Percentiles rank a stretch among this genome's conserved stretches.
Evolutionary conservation across 2,329 filamentous ascomycete genomes (phyloP).

Genomic region (Furcasterigmium sp.): DNA sequence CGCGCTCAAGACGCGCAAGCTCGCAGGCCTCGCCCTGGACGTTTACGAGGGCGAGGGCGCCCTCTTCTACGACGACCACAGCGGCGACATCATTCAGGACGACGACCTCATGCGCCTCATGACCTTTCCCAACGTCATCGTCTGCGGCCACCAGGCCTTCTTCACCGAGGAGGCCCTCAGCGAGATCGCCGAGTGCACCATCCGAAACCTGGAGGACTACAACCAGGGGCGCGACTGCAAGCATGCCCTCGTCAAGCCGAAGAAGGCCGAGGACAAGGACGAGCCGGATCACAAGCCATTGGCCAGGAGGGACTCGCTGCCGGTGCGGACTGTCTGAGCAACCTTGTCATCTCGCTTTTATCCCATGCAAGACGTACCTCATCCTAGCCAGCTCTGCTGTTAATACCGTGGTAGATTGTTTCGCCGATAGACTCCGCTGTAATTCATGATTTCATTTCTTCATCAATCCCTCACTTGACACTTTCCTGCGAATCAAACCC

Average conservation of each 20-base stretch:
- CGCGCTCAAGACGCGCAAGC: conserved; percentile 53
- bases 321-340: conserved; percentile 24
- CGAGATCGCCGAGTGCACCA: conserved; percentile 57
- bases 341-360: too few species aligned
- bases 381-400: too few species aligned
- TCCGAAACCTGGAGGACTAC: conserved; percentile 50
- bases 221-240: conserved; percentile 24
- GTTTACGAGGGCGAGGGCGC: conserved; percentile 63
- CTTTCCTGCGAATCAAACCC: too few species aligned
- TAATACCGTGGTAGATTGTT: too few species aligned
- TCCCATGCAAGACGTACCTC: too few species aligned
- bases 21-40: conserved; percentile 60
- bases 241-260: conserved; percentile 27
- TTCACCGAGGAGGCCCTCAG: conserved; percentile 61
- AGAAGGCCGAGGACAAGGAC: neutral
- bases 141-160: conserved; percentile 66
- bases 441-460: too few species aligned
- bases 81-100: conserved; percentile 59
- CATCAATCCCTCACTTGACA: too few species aligned
- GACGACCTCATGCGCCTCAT: conserved; percentile 61
- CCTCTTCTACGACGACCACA: conserved; percentile 63
- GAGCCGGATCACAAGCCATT: neutral
- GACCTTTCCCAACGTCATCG: conserved; percentile 62
- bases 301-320: conserved; percentile 19
- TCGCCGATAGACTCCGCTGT: too few species aligned